Evolutionary conservation across 2,329 filamentous ascomycete genomes (phyloP), one percentile per base, ranked within the genome.

Genomic region (Aspergillus uvarum): DNA sequence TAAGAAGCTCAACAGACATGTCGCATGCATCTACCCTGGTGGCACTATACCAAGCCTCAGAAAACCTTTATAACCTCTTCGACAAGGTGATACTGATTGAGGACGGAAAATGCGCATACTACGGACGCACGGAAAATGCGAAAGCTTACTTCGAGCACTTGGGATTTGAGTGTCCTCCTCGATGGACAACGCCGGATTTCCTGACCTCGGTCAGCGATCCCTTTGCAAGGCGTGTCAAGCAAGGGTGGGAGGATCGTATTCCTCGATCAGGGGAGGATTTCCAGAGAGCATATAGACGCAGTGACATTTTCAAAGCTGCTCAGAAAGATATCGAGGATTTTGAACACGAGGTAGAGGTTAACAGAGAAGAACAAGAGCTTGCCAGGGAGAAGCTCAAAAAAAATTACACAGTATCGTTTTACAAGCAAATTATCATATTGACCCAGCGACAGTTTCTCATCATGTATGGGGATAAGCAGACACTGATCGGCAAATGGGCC

Each of bases 171-270:
- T 91, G 89, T 68, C 89, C 89, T 0, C 82, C 86, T 22, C 83
- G 89, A 14, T 86, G 88, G 82, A 92, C 89, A 0, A 88, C 87
- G 0, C 87, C 86, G 4, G 90, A 94, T 72, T 94, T 93, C 74
- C 76, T 93, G 35, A 93, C 90, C 0, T 91, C 88, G 2, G 87
- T 93, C 68, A 91, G 87, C 7, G 84, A 85, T 48, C 77, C 82
- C 1, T 79, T 85, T 57, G 87, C 87, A 60, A 79, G 87, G 32
- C 77, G 83, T 32, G 72, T 87, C 19, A 81, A 80, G 47, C 70
- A 81, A 16, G 86, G 84, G 2, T 87, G 80, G 73, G 83, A 88
- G 68, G 71, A 85, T 63, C 80, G 80, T 4, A 81, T 85, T 29
- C 85, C 86, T 0, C 76, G 82, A 16, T 83, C 81, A 1, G 75